These are phyloP conservation scores for Neobulgaria alba DNA, from an alignment of 2,329 filamentous ascomycete species.

Conservation along the genomic window DNA sequence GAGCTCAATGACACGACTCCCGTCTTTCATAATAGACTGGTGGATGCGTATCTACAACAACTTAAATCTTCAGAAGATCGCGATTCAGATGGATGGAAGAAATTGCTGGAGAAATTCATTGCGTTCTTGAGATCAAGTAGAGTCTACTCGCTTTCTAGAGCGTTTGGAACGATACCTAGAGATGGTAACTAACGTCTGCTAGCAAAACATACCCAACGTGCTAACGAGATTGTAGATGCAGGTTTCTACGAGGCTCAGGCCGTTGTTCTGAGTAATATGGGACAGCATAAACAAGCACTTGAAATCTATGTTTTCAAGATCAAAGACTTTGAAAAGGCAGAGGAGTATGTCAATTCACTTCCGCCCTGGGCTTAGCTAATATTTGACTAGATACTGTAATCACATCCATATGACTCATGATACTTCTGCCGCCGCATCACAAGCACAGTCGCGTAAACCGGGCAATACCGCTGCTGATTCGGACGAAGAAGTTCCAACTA, in stretches of 20 bases:
- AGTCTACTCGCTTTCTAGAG: constrained; percentile 72
- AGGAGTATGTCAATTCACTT: constrained; percentile 57
- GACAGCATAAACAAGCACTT: constrained; percentile 88
- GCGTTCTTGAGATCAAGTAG: constrained; percentile 66
- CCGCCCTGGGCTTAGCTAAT: constrained; percentile 11
- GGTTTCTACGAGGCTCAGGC: constrained; percentile 84
- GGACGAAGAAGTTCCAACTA: constrained; percentile 58
- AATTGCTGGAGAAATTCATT: constrained; percentile 59
- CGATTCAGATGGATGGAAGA: constrained; percentile 42
- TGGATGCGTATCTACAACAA: constrained; percentile 59
- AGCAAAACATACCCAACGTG: not conserved
- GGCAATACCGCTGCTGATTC: constrained; percentile 26
- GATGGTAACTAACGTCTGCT: constrained; percentile 50
- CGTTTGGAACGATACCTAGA: constrained; percentile 67
- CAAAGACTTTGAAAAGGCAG: constrained; percentile 76
- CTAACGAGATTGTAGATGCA: constrained; percentile 47
- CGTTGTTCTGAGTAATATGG: constrained; percentile 89
- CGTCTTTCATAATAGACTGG: constrained; percentile 78
- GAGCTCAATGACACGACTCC: constrained; percentile 79
- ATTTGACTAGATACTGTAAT: constrained; percentile 71
- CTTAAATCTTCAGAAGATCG: constrained; percentile 31
- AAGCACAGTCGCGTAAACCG: not conserved
- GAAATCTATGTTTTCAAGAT: constrained; percentile 97
- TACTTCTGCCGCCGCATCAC: constrained; percentile 27
- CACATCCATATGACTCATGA: constrained; percentile 61